Percentiles rank a stretch among this genome's conserved stretches.
phyloP scores from a whole-genome alignment of 2,329 filamentous ascomycete genomes.

The Trichoderma citrinoviride region DNA sequence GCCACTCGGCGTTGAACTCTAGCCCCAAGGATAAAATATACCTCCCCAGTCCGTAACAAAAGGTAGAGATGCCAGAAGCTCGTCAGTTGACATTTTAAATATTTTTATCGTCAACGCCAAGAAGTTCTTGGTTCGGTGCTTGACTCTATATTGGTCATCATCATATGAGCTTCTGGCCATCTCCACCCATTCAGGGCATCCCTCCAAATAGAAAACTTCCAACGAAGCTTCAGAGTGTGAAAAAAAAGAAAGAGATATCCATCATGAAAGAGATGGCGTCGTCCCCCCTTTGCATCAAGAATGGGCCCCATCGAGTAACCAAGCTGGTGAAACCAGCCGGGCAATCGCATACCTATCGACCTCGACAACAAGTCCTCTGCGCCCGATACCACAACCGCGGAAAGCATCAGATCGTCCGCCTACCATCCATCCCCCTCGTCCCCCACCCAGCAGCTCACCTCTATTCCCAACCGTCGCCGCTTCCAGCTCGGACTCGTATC shows the following conservation, averaged over 20 bases:
- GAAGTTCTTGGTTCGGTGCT: constrained; percentile 68
- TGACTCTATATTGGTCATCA: constrained; percentile 97
- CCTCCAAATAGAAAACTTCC: constrained; percentile 39
- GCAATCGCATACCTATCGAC: constrained; percentile 99
- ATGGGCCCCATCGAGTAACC: constrained; percentile 99
- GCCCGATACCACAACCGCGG: constrained; percentile 39
- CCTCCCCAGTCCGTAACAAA: background rate
- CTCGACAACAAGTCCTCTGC: constrained; percentile 79
- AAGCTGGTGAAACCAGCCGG: constrained; percentile 39
- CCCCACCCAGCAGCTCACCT: background rate
- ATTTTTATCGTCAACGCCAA: constrained; percentile 35
- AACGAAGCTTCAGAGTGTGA: constrained; percentile 41
- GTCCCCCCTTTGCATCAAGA: constrained; percentile 90
- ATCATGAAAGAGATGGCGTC: constrained; percentile 24
- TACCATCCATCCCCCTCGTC: constrained; percentile 37
- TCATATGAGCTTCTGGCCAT: constrained; percentile 65
- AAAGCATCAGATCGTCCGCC: constrained; percentile 49
- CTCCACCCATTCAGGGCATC: constrained; percentile 19
- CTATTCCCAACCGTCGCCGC: background rate
- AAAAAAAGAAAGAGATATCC: constrained; percentile 33
- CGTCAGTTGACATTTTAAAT: constrained; percentile 23
- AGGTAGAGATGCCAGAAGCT: constrained; percentile 7
- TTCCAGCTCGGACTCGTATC: constrained; percentile 73
- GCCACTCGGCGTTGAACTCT: background rate
- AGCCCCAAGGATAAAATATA: background rate